These are phyloP conservation scores for Physcomitrellopsis africana DNA, from an alignment of 225 moss, liverwort and hornwort species.

Conservation along the genomic window DNA sequence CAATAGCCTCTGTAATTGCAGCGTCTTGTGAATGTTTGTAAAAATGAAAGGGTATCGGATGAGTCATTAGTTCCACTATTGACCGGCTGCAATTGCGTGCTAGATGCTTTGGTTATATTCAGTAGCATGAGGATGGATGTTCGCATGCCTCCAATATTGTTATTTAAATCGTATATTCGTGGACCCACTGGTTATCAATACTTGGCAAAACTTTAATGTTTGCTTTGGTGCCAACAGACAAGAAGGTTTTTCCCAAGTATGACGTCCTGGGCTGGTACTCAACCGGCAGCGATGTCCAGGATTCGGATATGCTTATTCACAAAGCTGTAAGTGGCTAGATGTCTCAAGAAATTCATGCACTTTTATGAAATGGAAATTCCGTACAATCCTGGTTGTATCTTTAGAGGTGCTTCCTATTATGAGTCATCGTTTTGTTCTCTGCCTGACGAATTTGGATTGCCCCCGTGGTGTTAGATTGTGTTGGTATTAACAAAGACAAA, in stretches of 20 bases:
- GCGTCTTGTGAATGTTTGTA: neutral
- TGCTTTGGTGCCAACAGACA: slow-evolving; percentile 62
- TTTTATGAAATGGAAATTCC: neutral
- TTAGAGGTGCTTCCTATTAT: neutral
- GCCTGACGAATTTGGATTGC: neutral
- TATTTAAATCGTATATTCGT: neutral
- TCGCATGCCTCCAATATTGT: neutral
- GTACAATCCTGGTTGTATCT: neutral
- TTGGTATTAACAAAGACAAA: neutral
- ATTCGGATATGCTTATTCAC: slow-evolving; percentile 95
- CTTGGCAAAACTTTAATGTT: neutral
- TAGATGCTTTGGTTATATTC: neutral
- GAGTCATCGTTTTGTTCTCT: neutral
- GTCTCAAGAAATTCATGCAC: neutral
- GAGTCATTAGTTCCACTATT: neutral
- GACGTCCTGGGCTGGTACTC: slow-evolving; percentile 99
- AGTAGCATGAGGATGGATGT: neutral
- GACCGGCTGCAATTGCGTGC: neutral
- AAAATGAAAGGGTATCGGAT: neutral
- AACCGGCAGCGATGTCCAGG: slow-evolving; percentile 93
- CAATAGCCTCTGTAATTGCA: neutral
- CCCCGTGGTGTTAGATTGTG: neutral
- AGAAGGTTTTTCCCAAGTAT: slow-evolving; percentile 98
- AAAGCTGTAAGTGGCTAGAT: slow-evolving; percentile 70
- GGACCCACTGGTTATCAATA: too few relatives aligned